Percentiles rank a stretch among this genome's conserved stretches.
Conservation (phyloP, 2,329 filamentous ascomycete species). For the Hirsutella minnesotensis region DNA sequence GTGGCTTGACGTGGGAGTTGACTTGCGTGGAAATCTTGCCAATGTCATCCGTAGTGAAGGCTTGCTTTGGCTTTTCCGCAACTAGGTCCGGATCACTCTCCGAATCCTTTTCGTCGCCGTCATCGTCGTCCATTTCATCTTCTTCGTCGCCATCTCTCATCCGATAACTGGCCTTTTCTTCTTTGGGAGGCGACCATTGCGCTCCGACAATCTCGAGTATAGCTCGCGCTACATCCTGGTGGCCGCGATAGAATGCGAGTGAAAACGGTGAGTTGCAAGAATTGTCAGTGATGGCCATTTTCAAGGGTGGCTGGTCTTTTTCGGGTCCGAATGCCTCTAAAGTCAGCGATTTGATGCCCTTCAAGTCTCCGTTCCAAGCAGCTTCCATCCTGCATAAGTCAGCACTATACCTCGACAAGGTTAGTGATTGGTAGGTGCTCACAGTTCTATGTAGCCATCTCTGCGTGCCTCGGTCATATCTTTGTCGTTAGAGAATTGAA, state of each 20-base stretch:
- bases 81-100: slow-evolving; percentile 31
- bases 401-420: background rate
- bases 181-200: slow-evolving; percentile 51
- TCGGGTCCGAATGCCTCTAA: slow-evolving; percentile 44
- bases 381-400: slow-evolving; percentile 48
- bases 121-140: background rate
- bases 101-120: slow-evolving; percentile 3
- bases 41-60: slow-evolving; percentile 66
- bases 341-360: slow-evolving; percentile 53
- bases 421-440: slow-evolving; percentile 18
- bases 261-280: slow-evolving; percentile 48
- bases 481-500: slow-evolving; percentile 39
- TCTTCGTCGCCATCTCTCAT: slow-evolving; percentile 20
- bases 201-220: slow-evolving; percentile 60
- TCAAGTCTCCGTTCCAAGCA: slow-evolving; percentile 57
- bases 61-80: slow-evolving; percentile 47
- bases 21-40: slow-evolving; percentile 58
- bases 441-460: slow-evolving; percentile 52
- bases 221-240: slow-evolving; percentile 48
- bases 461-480: slow-evolving; percentile 43
- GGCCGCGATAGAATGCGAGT: slow-evolving; percentile 54
- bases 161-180: slow-evolving; percentile 37
- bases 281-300: slow-evolving; percentile 47
- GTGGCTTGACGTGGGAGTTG: slow-evolving; percentile 48
- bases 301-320: slow-evolving; percentile 45